Conservation (phyloP, 2,329 filamentous ascomycete genomes). For the Fusarium falciforme region DNA sequence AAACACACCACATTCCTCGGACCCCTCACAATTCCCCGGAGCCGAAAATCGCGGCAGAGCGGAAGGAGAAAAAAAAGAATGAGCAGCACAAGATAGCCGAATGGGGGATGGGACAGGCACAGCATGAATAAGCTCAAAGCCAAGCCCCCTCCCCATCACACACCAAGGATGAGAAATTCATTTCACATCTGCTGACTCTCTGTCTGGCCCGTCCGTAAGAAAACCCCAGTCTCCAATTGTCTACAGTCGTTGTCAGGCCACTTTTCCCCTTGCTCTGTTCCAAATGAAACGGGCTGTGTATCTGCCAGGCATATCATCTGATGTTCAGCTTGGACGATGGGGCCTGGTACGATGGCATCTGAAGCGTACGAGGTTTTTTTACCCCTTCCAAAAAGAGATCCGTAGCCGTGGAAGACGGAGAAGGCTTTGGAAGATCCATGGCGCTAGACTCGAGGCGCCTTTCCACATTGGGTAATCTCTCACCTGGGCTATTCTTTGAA, state of each 20-base stretch:
- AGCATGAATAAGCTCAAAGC: conserved; percentile 8
- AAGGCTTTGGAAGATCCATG: conserved; percentile 5
- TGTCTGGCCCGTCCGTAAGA: not conserved
- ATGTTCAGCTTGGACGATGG: not conserved
- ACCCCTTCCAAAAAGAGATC: not conserved
- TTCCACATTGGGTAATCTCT: conserved; percentile 36
- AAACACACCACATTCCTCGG: conserved; percentile 8
- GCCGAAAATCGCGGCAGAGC: conserved; percentile 1
- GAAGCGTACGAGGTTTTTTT: not conserved
- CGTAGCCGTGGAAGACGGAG: not conserved
- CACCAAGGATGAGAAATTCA: not conserved
- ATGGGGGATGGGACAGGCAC: conserved; percentile 5
- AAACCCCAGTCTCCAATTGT: conserved; percentile 7
- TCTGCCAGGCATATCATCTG: conserved; percentile 2
- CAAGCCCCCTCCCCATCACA: not conserved
- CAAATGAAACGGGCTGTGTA: conserved; percentile 2
- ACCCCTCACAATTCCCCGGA: not conserved
- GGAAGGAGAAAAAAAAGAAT: not conserved
- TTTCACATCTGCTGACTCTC: conserved; percentile 12
- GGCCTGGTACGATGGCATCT: conserved; percentile 14
- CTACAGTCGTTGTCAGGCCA: conserved; percentile 12
- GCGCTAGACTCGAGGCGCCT: conserved; percentile 29
- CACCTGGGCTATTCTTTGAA: conserved; percentile 20
- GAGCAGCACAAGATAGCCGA: conserved; percentile 10
- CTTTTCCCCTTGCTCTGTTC: not conserved